phyloP scores from a whole-genome alignment of 2,329 filamentous ascomycete species.

The Ceratocystis cacaofunesta region DNA sequence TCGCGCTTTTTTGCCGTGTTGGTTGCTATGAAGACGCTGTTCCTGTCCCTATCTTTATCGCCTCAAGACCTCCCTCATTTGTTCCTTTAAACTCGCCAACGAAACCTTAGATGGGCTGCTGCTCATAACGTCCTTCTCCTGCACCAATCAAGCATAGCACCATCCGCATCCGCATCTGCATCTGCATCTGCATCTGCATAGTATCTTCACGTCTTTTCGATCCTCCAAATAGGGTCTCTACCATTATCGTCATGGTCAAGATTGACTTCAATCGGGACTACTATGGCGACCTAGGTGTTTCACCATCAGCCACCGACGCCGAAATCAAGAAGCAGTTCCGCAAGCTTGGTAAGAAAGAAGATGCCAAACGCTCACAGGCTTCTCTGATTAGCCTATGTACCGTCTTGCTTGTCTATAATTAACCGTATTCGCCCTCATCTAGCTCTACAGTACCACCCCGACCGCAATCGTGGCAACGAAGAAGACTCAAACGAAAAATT shows the following conservation, averaged over 20 bases:
- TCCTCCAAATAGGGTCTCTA: neutral
- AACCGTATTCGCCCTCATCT: neutral
- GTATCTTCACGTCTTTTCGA: neutral
- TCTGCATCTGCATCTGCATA: neutral
- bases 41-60: no score
- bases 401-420: neutral
- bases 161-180: no score
- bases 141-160: no score
- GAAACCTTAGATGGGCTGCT: no score
- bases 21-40: no score
- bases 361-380: slow-evolving; percentile 19
- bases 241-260: slow-evolving; percentile 12
- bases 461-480: slow-evolving; percentile 75
- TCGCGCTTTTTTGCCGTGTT: no score
- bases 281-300: slow-evolving; percentile 68
- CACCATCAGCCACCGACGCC: slow-evolving; percentile 48
- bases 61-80: no score
- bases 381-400: neutral
- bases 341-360: slow-evolving; percentile 50
- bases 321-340: slow-evolving; percentile 80
- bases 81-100: no score
- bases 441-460: slow-evolving; percentile 78
- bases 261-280: slow-evolving; percentile 47
- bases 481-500: slow-evolving; percentile 68
- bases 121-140: no score